Evolutionary conservation across 805 yeast species (phyloP), one percentile per base, ranked within the genome.

Genomic region (Candida oleophila): DNA sequence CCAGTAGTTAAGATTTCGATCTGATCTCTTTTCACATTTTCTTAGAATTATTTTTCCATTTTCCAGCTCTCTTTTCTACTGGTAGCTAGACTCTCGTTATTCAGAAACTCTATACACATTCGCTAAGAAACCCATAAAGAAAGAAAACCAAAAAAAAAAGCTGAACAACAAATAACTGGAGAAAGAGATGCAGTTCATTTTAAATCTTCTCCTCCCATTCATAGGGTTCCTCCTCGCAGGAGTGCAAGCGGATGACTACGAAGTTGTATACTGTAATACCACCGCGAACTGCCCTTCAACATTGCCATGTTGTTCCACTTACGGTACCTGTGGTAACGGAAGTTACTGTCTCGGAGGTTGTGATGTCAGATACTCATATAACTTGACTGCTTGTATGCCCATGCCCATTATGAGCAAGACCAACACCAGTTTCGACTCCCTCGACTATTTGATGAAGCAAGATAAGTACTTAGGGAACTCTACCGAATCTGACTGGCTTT

Each of bases 311-410:
- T 90, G 97, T 65, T 81, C 88, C 11, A 84, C 82, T 54, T 83
- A 78, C 55, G 97, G 97, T 42, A 71, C 66, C 28, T 88, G 95
- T 71, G 95, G 95, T 56, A 77, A 83, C 20, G 95, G 95, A 19
- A 63, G 75, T 15, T 76, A 75, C 66, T 91, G 97, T 73, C 73
- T 90, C 44, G 94, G 92, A 49, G 92, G 95, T 30, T 91, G 97
- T 72, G 88, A 90, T 67, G 86, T 94, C 34, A 71, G 82, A 50
- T 83, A 56, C 59, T 87, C 96, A 3, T 82, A 65, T 69, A 76
- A 76, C 52, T 59, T 78, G 44, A 68, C 79, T 11, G 81, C 96
- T 0, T 91, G 97, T 69, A 80, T 89, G 82, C 90, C 97, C 4
- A 78, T 81, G 79, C 96, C 97, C 11, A 72, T 82, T 4, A 89